phyloP scores from a whole-genome alignment of 768 basidiomycete species.

The Calocybe cyanea region DNA sequence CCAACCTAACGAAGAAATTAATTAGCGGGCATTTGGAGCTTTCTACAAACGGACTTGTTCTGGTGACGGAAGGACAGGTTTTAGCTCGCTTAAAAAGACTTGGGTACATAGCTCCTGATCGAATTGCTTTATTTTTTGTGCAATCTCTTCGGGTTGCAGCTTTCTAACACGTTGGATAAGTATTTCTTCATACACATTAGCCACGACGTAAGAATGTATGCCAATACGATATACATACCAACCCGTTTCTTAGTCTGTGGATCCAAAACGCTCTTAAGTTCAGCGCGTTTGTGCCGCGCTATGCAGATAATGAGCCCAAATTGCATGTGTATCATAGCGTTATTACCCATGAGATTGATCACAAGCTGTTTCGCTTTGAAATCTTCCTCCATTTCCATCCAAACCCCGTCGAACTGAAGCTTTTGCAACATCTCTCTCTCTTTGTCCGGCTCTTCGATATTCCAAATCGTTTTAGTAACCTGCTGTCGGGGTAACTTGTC shows the following conservation, averaged over 20 bases:
- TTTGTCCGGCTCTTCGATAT: slow-evolving; percentile 58
- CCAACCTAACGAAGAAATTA: slow-evolving; percentile 52
- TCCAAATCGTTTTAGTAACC: slow-evolving; percentile 84
- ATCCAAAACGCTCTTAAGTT: slow-evolving; percentile 88
- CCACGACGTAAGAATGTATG: not conserved
- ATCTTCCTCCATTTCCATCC: slow-evolving; percentile 96
- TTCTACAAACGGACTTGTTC: slow-evolving; percentile 61
- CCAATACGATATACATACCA: slow-evolving; percentile 48
- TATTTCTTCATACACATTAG: slow-evolving; percentile 57
- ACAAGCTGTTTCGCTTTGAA: slow-evolving; percentile 96
- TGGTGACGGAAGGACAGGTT: slow-evolving; percentile 84
- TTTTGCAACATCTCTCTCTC: slow-evolving; percentile 81
- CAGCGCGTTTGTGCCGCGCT: slow-evolving; percentile 84
- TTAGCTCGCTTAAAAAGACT: slow-evolving; percentile 84
- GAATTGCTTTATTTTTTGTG: slow-evolving; percentile 78
- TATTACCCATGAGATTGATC: slow-evolving; percentile 84
- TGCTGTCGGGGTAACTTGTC: slow-evolving; percentile 93
- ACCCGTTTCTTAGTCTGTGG: slow-evolving; percentile 90
- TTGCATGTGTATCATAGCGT: slow-evolving; percentile 5
- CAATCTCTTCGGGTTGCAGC: slow-evolving; percentile 84
- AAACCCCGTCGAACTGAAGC: slow-evolving; percentile 81
- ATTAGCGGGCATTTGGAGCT: not conserved
- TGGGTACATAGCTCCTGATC: slow-evolving; percentile 86
- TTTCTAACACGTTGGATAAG: slow-evolving; percentile 85
- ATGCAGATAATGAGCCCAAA: slow-evolving; percentile 12